Conservation (phyloP, 192 early-diverging fungal species). For the Backusella tuberculispora region DNA sequence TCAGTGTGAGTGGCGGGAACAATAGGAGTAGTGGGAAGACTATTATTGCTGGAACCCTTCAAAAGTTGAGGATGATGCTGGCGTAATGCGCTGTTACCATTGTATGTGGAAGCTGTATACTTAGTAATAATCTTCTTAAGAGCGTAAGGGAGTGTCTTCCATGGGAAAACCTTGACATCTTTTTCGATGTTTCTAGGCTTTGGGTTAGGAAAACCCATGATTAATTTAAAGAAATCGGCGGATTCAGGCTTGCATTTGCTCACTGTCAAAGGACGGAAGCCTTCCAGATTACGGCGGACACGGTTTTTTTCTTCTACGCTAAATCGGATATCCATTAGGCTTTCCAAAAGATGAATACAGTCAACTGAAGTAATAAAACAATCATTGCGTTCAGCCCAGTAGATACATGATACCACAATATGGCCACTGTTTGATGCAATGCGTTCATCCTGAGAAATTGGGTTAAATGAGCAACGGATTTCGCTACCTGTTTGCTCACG, state of each 20-base stretch:
- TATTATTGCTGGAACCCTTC: background rate
- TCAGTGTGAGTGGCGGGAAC: background rate
- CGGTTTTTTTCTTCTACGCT: conserved; percentile 84
- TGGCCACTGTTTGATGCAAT: conserved; percentile 9
- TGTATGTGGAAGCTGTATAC: conserved; percentile 47
- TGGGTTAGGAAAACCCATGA: conserved; percentile 81
- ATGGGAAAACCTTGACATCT: conserved; percentile 84
- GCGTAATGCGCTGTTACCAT: background rate
- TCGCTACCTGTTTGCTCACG: conserved; percentile 64
- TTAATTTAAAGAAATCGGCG: conserved; percentile 72
- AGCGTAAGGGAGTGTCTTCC: conserved; percentile 68
- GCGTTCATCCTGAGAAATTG: conserved; percentile 59
- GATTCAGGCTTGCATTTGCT: conserved; percentile 75
- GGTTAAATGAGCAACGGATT: conserved; percentile 70
- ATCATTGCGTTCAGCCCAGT: conserved; percentile 72
- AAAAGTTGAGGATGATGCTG: background rate
- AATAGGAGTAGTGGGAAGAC: background rate
- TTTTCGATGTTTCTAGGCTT: conserved; percentile 89
- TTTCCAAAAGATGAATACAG: conserved; percentile 74
- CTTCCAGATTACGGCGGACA: conserved; percentile 83
- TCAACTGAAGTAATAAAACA: conserved; percentile 81
- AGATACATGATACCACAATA: conserved; percentile 80
- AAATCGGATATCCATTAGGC: conserved; percentile 69
- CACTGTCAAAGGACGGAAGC: conserved; percentile 74
- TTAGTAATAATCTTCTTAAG: conserved; percentile 80